Percentiles rank a stretch among this genome's conserved stretches.
These are phyloP conservation scores for Yamadazyma mexicana DNA, from an alignment of 1,139 yeast genomes.

Conservation along the genomic window DNA sequence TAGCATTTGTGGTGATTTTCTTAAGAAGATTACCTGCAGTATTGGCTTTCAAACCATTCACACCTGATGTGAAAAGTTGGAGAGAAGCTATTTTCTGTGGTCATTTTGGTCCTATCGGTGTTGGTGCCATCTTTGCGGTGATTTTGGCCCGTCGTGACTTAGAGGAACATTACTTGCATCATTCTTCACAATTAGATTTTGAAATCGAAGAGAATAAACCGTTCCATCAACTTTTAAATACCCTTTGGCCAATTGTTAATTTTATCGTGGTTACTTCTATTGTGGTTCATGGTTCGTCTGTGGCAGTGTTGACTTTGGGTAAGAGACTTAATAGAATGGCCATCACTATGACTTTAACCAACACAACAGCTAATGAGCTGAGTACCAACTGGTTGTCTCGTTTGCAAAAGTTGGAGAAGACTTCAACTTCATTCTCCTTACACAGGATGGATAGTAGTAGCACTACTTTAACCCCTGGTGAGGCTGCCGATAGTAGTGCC, in stretches of 20 bases:
- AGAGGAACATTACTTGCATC: conserved; percentile 49
- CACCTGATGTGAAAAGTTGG: conserved; percentile 94
- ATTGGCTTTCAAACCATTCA: conserved; percentile 69
- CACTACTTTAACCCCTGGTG: conserved; percentile 13
- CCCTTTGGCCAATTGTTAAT: conserved; percentile 88
- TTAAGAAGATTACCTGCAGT: conserved; percentile 90
- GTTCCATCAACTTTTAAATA: conserved; percentile 68
- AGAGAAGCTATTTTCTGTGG: conserved; percentile 95
- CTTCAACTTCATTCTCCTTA: conserved; percentile 75
- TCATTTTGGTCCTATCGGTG: conserved; percentile 98
- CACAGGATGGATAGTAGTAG: conserved; percentile 77
- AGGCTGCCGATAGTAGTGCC: conserved; percentile 16
- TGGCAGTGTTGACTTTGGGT: conserved; percentile 89
- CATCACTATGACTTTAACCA: conserved; percentile 85
- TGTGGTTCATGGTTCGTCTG: conserved; percentile 94
- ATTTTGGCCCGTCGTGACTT: conserved; percentile 80
- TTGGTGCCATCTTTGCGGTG: conserved; percentile 92
- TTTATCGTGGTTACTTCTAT: conserved; percentile 86
- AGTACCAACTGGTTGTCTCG: conserved; percentile 81
- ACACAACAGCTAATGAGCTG: conserved; percentile 62
- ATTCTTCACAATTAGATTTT: conserved; percentile 28
- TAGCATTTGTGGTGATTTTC: conserved; percentile 81
- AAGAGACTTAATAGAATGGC: conserved; percentile 89
- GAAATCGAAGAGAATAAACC: conserved; percentile 51
- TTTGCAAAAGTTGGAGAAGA: conserved; percentile 73